Conservation (phyloP, 2,329 filamentous ascomycete genomes). For the Huntiella bhutanensis region DNA sequence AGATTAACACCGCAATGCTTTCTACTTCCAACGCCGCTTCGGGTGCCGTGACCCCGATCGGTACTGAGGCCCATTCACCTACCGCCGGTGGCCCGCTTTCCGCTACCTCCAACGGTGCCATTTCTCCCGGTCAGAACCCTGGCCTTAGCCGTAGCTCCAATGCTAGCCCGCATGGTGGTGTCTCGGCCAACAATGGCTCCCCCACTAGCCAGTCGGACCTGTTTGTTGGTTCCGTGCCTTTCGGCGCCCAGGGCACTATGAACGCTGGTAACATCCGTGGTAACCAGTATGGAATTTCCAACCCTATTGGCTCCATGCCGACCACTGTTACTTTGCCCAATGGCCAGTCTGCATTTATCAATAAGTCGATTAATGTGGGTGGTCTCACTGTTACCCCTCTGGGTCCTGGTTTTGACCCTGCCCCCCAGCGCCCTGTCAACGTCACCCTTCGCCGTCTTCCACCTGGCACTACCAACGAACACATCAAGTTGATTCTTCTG, state of each 20-base stretch:
- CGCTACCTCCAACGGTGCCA: background rate
- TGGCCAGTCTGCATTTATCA: background rate
- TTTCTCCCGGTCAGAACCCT: background rate
- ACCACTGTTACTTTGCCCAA: background rate
- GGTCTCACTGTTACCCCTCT: background rate
- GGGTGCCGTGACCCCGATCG: background rate
- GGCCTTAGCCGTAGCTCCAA: constrained; percentile 1
- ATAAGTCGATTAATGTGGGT: background rate
- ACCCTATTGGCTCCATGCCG: constrained; percentile 1
- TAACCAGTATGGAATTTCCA: background rate
- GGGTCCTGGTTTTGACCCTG: constrained; percentile 9
- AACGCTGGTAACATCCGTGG: background rate
- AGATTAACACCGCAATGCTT: background rate
- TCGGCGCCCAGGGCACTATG: background rate
- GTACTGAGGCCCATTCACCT: background rate
- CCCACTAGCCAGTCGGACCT: constrained; percentile 1
- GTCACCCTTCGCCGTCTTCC: constrained; percentile 8
- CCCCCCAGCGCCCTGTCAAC: constrained; percentile 9
- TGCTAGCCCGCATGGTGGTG: background rate
- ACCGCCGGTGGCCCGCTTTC: background rate
- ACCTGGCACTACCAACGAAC: constrained; percentile 3
- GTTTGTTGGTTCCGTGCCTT: constrained; percentile 3
- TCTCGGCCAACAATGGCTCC: background rate
- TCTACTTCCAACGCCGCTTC: background rate
- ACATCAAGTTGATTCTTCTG: constrained; percentile 8